phyloP scores from a whole-genome alignment of 2,329 filamentous ascomycete genomes.

The Fusarium odoratissimum region DNA sequence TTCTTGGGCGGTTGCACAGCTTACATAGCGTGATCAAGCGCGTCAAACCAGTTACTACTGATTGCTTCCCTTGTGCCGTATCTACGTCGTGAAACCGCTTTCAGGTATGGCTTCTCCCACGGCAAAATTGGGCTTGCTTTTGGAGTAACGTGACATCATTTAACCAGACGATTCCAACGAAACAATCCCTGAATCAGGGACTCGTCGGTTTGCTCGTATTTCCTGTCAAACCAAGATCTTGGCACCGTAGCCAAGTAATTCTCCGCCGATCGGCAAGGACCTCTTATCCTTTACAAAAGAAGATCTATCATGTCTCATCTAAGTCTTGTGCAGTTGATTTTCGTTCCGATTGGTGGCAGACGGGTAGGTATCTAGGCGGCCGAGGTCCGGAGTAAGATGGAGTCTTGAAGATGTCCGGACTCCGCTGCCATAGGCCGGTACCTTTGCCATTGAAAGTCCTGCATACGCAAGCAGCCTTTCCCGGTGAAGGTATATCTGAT shows the following conservation, averaged over 20 bases:
- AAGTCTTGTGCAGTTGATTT: background rate
- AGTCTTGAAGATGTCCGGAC: background rate
- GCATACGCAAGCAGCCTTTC: background rate
- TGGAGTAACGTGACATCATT: background rate
- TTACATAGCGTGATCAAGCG: background rate
- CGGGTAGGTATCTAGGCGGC: background rate
- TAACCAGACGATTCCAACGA: background rate
- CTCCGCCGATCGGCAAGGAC: background rate
- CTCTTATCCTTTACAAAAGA: background rate
- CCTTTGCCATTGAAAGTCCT: background rate
- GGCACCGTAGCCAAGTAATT: background rate
- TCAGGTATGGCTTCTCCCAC: background rate
- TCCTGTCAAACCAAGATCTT: background rate
- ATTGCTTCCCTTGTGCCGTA: background rate
- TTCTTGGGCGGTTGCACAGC: background rate
- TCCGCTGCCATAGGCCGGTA: background rate
- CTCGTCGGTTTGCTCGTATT: background rate
- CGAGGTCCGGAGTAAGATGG: constrained; percentile 6
- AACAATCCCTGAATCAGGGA: background rate
- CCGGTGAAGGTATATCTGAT: background rate
- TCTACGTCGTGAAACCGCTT: background rate
- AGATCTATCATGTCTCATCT: background rate
- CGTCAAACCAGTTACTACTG: background rate
- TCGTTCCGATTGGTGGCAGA: background rate
- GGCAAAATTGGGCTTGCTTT: background rate